phyloP scores from a whole-genome alignment of 2,329 filamentous ascomycete genomes.

The Ophiostoma sp. region DNA sequence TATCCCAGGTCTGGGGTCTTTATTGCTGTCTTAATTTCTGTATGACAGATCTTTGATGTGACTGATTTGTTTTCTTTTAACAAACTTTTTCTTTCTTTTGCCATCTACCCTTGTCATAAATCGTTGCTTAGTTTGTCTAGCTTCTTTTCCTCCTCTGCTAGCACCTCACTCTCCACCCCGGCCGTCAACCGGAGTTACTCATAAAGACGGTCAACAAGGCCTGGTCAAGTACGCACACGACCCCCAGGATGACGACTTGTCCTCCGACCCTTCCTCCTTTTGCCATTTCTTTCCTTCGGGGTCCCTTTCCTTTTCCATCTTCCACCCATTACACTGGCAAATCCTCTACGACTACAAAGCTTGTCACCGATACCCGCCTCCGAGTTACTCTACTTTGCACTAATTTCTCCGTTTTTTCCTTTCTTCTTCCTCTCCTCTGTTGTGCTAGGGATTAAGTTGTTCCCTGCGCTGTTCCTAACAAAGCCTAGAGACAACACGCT shows the following conservation, averaged over 20 bases:
- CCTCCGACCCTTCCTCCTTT: neutral
- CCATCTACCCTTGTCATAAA: neutral
- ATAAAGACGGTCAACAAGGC: neutral
- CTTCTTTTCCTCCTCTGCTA: neutral
- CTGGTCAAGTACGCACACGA: neutral
- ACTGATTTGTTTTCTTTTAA: neutral
- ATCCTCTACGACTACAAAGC: neutral
- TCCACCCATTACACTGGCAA: neutral
- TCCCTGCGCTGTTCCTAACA: neutral
- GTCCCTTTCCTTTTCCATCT: neutral
- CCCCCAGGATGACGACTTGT: neutral
- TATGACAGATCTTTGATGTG: neutral
- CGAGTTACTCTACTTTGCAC: neutral
- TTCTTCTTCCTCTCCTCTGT: neutral
- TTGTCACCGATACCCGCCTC: slow-evolving; percentile 7
- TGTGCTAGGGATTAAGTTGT: slow-evolving; percentile 13
- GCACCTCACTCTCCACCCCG: neutral
- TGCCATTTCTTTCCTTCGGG: neutral
- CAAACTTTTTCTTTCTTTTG: neutral
- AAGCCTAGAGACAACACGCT: neutral
- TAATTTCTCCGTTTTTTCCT: neutral
- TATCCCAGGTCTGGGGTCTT: neutral
- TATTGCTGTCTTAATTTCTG: neutral
- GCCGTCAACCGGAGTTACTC: neutral
- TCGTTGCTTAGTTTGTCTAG: neutral